phyloP scores from a whole-genome alignment of 148 eudicot genomes.

The Chenopodium formosanum region DNA sequence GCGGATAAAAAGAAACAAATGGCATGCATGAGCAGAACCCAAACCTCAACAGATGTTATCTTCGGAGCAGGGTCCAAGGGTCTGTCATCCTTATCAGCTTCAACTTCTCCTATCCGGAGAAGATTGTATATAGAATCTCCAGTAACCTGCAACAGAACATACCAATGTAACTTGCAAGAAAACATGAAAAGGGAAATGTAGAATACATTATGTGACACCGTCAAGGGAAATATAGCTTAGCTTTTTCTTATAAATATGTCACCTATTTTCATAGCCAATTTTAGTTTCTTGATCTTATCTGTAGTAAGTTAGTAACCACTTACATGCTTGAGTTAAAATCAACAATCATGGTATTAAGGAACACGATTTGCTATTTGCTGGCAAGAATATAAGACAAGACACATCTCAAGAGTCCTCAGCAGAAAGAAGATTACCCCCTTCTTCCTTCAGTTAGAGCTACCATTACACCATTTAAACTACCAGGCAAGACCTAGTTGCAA shows the following conservation, averaged over 20 bases:
- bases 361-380: background rate
- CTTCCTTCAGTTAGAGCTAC: background rate
- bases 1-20: slow-evolving; percentile 16
- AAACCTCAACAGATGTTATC: slow-evolving; percentile 76
- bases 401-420: background rate
- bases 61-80: slow-evolving; percentile 88
- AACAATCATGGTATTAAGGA: background rate
- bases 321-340: slow-evolving; percentile 4
- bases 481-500: background rate
- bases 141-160: slow-evolving; percentile 59
- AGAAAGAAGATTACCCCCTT: background rate
- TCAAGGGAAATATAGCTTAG: background rate
- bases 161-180: background rate
- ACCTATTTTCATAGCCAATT: background rate
- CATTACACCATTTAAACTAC: background rate
- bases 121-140: slow-evolving; percentile 96
- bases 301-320: background rate
- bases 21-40: background rate
- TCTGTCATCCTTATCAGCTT: slow-evolving; percentile 77
- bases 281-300: background rate
- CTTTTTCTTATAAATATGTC: background rate
- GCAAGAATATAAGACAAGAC: background rate
- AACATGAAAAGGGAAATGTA: background rate
- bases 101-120: slow-evolving; percentile 76
- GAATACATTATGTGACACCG: background rate